Conservation (phyloP, 768 basidiomycete genomes). For the Thelephora aurantiotincta region DNA sequence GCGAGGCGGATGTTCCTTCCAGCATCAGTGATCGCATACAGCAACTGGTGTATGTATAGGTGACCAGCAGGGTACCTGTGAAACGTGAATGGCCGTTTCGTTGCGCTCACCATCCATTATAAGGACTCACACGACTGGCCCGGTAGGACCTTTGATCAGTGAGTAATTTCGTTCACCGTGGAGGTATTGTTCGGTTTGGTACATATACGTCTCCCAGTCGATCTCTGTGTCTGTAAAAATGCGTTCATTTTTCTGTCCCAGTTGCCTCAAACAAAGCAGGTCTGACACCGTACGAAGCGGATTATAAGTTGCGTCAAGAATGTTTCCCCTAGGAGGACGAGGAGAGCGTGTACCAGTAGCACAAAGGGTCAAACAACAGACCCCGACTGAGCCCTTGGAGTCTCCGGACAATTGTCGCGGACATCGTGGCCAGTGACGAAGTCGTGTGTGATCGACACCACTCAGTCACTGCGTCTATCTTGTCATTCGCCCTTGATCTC, state of each 20-base stretch:
- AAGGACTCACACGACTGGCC: constrained; percentile 69
- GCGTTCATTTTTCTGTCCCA: constrained; percentile 8
- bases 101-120: background rate
- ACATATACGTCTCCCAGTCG: constrained; percentile 95
- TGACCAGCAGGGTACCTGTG: constrained; percentile 91
- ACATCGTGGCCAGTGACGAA: no score
- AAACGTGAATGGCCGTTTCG: constrained; percentile 1
- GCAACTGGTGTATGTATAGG: constrained; percentile 62
- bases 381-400: no score
- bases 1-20: constrained; percentile 48
- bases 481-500: no score
- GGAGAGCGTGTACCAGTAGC: constrained; percentile 51
- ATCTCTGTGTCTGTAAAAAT: constrained; percentile 80
- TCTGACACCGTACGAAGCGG: constrained; percentile 70
- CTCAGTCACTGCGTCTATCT: no score
- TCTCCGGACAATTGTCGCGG: no score
- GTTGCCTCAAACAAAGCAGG: constrained; percentile 1
- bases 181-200: constrained; percentile 66
- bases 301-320: constrained; percentile 72
- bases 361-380: constrained; percentile 37
- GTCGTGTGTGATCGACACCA: no score
- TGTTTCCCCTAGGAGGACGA: constrained; percentile 64
- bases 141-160: constrained; percentile 76
- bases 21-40: constrained; percentile 48
- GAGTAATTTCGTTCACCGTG: constrained; percentile 77